Conservation (phyloP, 495 filamentous ascomycete species). For the Talaromyces liani region DNA sequence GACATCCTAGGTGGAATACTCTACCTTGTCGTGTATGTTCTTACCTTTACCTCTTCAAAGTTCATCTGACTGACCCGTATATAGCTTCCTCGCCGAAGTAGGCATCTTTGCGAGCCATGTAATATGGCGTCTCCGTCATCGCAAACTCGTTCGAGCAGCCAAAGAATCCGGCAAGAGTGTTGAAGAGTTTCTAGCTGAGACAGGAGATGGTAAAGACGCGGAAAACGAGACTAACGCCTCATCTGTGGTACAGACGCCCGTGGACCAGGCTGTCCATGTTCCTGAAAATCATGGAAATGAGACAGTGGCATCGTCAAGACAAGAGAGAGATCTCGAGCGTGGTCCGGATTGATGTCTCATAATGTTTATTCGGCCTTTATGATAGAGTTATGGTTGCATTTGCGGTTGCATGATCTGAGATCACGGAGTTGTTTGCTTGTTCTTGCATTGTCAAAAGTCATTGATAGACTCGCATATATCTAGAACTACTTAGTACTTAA, state of each 20-base stretch:
- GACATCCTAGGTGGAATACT: constrained; percentile 62
- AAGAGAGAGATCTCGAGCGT: not conserved
- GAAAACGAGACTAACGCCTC: not conserved
- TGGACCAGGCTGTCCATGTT: not conserved
- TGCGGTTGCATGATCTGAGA: not conserved
- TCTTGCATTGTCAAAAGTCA: not conserved
- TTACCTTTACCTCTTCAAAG: not conserved
- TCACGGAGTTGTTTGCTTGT: not conserved
- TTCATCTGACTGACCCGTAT: not conserved
- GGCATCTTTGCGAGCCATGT: constrained; percentile 64
- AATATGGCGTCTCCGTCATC: constrained; percentile 59
- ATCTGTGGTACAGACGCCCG: not conserved
- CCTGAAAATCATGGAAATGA: not conserved
- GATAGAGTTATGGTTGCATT: not conserved
- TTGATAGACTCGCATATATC: not conserved
- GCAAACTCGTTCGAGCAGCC: constrained; percentile 49
- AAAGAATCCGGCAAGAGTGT: constrained; percentile 50
- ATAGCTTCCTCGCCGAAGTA: constrained; percentile 54
- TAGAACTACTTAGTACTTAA: not conserved
- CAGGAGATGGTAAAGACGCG: not conserved
- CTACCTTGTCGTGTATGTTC: constrained; percentile 59
- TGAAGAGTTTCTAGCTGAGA: constrained; percentile 49
- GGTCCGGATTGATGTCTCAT: not conserved
- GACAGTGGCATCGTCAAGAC: not conserved
- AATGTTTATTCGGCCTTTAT: not conserved